Evolutionary conservation across 495 filamentous ascomycete genomes (phyloP).

Genomic region (Aspergillus bertholletiae): DNA sequence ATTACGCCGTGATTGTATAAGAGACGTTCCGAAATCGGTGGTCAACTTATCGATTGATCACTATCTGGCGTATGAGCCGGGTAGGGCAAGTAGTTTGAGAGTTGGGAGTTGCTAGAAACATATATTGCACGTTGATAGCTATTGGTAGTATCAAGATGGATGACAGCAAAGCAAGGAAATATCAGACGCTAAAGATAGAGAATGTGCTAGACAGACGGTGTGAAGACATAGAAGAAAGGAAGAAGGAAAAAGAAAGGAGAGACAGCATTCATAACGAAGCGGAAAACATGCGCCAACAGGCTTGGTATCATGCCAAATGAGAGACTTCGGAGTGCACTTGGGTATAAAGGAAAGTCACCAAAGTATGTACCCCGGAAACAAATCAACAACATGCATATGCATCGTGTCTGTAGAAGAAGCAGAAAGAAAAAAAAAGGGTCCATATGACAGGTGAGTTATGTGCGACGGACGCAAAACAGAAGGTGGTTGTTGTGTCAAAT

Average conservation of each 20-base stretch:
- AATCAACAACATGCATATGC: constrained; percentile 27
- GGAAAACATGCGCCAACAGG: constrained; percentile 2
- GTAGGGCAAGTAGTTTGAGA: not conserved
- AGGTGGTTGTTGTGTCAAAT: constrained; percentile 13
- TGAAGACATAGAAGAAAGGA: not conserved
- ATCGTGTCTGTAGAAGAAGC: constrained; percentile 6
- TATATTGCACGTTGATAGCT: not conserved
- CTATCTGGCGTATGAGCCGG: not conserved
- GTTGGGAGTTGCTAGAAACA: constrained; percentile 1
- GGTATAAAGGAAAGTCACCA: constrained; percentile 7
- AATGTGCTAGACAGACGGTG: constrained; percentile 2
- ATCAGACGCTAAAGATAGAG: constrained; percentile 6
- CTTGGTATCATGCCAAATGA: constrained; percentile 13
- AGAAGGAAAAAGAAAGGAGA: not conserved
- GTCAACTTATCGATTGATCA: not conserved
- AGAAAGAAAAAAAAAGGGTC: not conserved
- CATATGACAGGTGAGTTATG: constrained; percentile 16
- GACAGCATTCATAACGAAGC: not conserved
- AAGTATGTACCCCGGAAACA: constrained; percentile 16
- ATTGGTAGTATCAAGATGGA: not conserved
- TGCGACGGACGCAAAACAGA: constrained; percentile 15
- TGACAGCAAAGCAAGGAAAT: constrained; percentile 10
- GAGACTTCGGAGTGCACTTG: constrained; percentile 15
- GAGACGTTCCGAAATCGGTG: not conserved
- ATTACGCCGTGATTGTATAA: not conserved